Conservation (phyloP, 1,284 basidiomycete species). For the Ustilago loliicola region DNA sequence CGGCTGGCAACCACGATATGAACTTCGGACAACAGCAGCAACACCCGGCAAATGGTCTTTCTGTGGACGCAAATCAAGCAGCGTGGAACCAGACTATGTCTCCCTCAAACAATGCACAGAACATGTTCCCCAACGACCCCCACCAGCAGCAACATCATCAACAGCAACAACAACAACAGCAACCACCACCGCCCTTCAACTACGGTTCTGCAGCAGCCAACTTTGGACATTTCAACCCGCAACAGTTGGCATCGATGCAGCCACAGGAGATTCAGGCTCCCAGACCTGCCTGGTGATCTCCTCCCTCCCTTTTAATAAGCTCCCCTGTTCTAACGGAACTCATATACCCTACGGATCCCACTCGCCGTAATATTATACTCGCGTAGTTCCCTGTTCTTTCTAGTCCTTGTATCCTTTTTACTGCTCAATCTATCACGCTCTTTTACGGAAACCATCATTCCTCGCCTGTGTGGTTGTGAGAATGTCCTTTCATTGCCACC, state of each 20-base stretch:
- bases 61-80: slow-evolving; percentile 30
- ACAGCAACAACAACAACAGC: slow-evolving; percentile 16
- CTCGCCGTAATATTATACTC: not conserved
- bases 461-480: not conserved
- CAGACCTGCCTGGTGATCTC: slow-evolving; percentile 33
- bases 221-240: slow-evolving; percentile 46
- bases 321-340: too few species aligned
- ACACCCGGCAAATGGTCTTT: not conserved
- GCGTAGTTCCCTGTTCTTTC: not conserved
- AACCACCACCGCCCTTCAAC: slow-evolving; percentile 24
- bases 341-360: slow-evolving; percentile 6
- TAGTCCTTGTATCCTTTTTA: not conserved
- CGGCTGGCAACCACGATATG: slow-evolving; percentile 12
- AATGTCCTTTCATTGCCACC: not conserved
- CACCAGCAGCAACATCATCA: slow-evolving; percentile 28
- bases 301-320: not conserved
- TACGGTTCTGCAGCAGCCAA: slow-evolving; percentile 20
- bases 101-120: slow-evolving; percentile 20
- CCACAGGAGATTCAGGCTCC: slow-evolving; percentile 46
- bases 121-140: slow-evolving; percentile 27
- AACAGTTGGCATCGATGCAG: slow-evolving; percentile 32
- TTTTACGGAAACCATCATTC: not conserved
- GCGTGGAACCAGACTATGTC: slow-evolving; percentile 35
- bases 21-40: not conserved
- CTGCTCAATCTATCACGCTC: slow-evolving; percentile 13